Conservation (phyloP, 116 monocot genomes). For the Iris pallida region DNA sequence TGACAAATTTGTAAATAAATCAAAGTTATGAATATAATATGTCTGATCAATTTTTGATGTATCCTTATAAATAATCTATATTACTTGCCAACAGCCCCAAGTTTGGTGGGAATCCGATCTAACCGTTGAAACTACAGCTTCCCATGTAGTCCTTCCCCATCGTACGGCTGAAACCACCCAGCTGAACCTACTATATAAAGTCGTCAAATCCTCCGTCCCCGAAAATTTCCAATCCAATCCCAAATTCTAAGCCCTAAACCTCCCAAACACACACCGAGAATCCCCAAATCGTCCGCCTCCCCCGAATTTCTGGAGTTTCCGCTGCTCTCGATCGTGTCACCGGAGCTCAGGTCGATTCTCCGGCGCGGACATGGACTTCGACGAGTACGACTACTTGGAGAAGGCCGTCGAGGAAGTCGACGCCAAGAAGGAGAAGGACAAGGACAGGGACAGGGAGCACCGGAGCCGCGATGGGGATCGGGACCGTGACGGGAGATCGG, state of each 20-base stretch:
- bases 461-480: constrained; percentile 11
- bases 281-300: neutral
- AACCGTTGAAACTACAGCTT: too few species aligned
- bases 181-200: too few species aligned
- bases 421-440: neutral
- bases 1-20: too few species aligned
- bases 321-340: neutral
- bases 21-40: too few species aligned
- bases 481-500: constrained; percentile 5
- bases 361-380: constrained; percentile 19
- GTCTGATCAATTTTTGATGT: too few species aligned
- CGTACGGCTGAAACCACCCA: too few species aligned
- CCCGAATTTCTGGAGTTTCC: neutral
- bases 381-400: constrained; percentile 35
- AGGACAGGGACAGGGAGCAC: constrained; percentile 12
- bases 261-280: neutral
- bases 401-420: constrained; percentile 17
- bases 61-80: too few species aligned
- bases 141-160: too few species aligned
- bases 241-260: neutral
- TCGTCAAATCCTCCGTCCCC: too few species aligned
- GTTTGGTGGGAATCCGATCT: too few species aligned
- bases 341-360: too few species aligned
- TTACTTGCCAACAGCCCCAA: too few species aligned
- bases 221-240: neutral